Conservation (phyloP, 768 basidiomycete genomes). For the Termitomyces sp. region DNA sequence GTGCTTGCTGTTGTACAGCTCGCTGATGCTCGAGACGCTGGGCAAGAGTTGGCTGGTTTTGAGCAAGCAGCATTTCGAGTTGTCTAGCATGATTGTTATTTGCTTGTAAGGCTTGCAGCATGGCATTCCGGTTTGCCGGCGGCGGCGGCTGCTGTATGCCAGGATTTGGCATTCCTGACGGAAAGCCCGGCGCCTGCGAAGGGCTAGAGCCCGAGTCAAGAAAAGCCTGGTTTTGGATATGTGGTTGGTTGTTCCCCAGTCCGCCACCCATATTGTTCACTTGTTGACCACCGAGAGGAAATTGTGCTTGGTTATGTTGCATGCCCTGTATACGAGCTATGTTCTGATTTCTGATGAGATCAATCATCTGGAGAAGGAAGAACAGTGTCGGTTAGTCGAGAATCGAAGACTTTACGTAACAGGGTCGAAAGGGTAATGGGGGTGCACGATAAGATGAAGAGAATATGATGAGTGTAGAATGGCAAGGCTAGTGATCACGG, state of each 20-base stretch:
- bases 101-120: conserved; percentile 30
- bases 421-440: conserved; percentile 10
- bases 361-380: conserved; percentile 31
- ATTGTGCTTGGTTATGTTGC: conserved; percentile 36
- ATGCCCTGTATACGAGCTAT: conserved; percentile 32
- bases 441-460: conserved; percentile 16
- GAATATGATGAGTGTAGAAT: neutral
- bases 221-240: conserved; percentile 20
- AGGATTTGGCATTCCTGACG: conserved; percentile 27
- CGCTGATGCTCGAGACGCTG: conserved; percentile 19
- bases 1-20: conserved; percentile 20
- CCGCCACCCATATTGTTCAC: conserved; percentile 26
- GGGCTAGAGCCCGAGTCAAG: conserved; percentile 27
- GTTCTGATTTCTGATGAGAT: conserved; percentile 36
- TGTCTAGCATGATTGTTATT: conserved; percentile 29
- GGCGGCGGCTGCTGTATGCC: conserved; percentile 12
- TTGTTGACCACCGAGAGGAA: conserved; percentile 31
- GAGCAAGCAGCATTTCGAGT: conserved; percentile 43
- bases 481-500: conserved; percentile 7
- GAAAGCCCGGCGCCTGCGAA: conserved; percentile 29
- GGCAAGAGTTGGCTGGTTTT: conserved; percentile 32
- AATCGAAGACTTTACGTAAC: conserved; percentile 16
- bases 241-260: conserved; percentile 24
- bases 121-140: conserved; percentile 22
- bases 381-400: conserved; percentile 17